Conservation (phyloP, 1,139 yeast genomes). For the Nakaseomyces delphensis region DNA sequence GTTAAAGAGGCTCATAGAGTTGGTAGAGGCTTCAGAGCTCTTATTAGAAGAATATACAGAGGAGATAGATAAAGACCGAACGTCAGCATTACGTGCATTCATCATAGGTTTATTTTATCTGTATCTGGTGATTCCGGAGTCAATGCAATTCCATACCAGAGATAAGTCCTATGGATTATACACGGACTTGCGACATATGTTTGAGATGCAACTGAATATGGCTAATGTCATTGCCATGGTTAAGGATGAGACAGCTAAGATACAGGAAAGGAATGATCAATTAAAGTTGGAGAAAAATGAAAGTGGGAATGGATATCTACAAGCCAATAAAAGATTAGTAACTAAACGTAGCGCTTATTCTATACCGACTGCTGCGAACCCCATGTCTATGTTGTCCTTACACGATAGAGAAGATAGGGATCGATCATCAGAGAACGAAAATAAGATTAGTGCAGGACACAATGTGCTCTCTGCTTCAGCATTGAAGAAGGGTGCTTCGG, state of each 20-base stretch:
- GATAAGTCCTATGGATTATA: constrained; percentile 35
- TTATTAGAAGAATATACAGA: constrained; percentile 27
- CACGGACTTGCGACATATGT: constrained; percentile 30
- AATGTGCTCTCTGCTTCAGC: neutral
- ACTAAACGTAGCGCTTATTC: constrained; percentile 4
- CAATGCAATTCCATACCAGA: constrained; percentile 35
- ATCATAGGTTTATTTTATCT: constrained; percentile 34
- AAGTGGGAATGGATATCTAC: neutral
- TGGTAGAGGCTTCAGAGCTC: constrained; percentile 29
- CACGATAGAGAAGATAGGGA: constrained; percentile 12
- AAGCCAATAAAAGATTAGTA: neutral
- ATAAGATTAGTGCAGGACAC: neutral
- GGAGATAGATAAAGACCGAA: constrained; percentile 14
- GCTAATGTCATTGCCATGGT: constrained; percentile 32
- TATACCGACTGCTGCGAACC: neutral
- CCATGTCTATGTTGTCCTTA: constrained; percentile 3
- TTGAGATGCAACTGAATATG: constrained; percentile 33
- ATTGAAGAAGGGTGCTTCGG: neutral
- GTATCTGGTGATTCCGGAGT: constrained; percentile 33
- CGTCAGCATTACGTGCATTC: constrained; percentile 28
- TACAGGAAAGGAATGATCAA: constrained; percentile 1
- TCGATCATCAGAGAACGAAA: neutral
- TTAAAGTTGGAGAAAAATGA: neutral
- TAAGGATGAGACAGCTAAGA: constrained; percentile 23
- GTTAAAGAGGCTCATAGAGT: constrained; percentile 29